Base-by-base conservation (phyloP, 129 eudicot genomes). In the Daucus carota region DNA sequence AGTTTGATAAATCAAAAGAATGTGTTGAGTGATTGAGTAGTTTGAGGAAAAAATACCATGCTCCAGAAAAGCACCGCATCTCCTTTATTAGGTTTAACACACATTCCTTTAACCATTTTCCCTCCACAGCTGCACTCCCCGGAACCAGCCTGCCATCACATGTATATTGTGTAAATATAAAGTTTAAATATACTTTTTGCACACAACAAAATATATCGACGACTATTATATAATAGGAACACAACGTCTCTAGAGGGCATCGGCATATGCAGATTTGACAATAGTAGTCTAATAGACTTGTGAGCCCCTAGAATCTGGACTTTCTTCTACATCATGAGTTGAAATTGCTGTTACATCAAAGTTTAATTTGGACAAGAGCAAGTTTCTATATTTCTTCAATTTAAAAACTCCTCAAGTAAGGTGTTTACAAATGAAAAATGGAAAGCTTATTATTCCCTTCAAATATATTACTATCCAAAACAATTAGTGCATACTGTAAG, bases 61-160 rank as follows among this genome's bases (percentile, higher is more conserved):
- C 96, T 94, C 98, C 98, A 94, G 83, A 94, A 94, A 65, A 94
- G 97, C 70, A 94, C 97, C 11, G 98, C 98, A 83, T 94, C 93
- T 83, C 98, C 98, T 86, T 91, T 91, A 65, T 46, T 73, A 75
- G 98, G 98, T 82, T 91, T 94, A 40, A 94, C 97, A 71, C 92
- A 94, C 76, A 91, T 66, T 48, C 98, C 98, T 74, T 83, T 80
- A 63, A 89, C 84, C 87, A 80, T 91, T 81, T 87, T 91, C 44
- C 97, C 97, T 42, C 98, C 98, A 73, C 98, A 94, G 86, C 98
- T 91, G 80, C 98, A 94, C 84, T 94, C 89, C 32, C 87, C 89
- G 13, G 98, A 79, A 68, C 96, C 97, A 87, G 96, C 98, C 98
- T 94, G 87, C 31, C 47, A 83, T 54, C 71, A 77, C 75, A 18